Percentiles rank a stretch among this genome's conserved stretches.
Evolutionary conservation across 208 protist genomes (phyloP).

Genomic region (Spongospora subterranea): DNA sequence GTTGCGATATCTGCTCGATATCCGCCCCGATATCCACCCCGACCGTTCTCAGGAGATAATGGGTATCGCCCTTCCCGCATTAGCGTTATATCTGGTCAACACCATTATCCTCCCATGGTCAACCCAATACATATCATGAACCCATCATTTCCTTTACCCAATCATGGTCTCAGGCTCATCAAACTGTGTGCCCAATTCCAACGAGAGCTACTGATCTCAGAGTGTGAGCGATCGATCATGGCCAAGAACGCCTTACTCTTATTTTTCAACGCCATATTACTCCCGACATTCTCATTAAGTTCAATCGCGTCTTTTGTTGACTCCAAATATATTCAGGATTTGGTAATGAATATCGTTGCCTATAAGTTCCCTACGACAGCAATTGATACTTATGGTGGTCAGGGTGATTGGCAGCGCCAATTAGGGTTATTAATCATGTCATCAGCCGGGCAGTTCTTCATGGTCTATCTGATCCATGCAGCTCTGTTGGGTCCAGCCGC

Average conservation of each 20-base stretch:
- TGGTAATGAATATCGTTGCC: background rate
- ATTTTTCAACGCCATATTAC: slow-evolving; percentile 39
- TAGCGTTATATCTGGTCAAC: slow-evolving; percentile 51
- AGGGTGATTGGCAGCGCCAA: slow-evolving; percentile 27
- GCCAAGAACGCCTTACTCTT: slow-evolving; percentile 25
- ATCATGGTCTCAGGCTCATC: slow-evolving; percentile 7
- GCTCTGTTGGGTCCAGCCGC: slow-evolving; percentile 40
- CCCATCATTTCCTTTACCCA: background rate
- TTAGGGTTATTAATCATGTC: slow-evolving; percentile 17
- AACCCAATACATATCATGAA: background rate
- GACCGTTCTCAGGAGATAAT: background rate
- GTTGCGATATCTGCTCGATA: background rate
- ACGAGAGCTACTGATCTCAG: slow-evolving; percentile 1
- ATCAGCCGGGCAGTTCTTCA: slow-evolving; percentile 49
- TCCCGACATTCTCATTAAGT: slow-evolving; percentile 12
- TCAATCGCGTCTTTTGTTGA: background rate
- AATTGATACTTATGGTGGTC: background rate
- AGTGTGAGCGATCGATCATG: background rate
- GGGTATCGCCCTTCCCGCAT: background rate
- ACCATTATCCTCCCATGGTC: slow-evolving; percentile 47
- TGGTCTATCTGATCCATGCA: slow-evolving; percentile 31
- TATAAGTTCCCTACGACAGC: too few species aligned
- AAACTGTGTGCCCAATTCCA: slow-evolving; percentile 2
- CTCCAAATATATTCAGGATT: slow-evolving; percentile 35
- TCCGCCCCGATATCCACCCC: background rate